Evolutionary conservation across 1,284 basidiomycete species (phyloP), one percentile per base, ranked within the genome.

Genomic region (Trametes polyzona): DNA sequence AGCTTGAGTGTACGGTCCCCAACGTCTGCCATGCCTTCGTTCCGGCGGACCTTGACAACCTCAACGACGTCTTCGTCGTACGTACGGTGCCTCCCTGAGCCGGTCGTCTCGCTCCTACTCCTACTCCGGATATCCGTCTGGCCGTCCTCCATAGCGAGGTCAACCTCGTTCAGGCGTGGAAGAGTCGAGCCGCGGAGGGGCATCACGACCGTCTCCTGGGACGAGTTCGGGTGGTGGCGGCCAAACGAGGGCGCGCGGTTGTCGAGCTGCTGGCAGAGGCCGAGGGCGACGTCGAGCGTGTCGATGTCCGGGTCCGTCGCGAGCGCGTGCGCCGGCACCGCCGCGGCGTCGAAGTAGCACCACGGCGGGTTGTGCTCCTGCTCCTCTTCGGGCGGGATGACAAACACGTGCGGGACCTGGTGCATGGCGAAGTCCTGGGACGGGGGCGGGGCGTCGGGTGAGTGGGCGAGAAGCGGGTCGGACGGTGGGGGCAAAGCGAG

Each of bases 361-460:
- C 81, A 88, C 8, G 86, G 78, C 8, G 83, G 83, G 11, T 73
- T 78, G 17, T 74, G 67, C 24, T 74, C 71, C 42, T 83, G 75
- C 65, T 90, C 87, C 69, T 90, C 88, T 66, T 86, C 88, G 26
- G 88, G 88, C 11, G 88, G 88, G 37, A 83, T 76, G 30, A 90
- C 82, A 63, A 86, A 84, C 53, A 90, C 84, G 62, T 83, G 79
- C 12, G 86, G 87, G 73, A 87, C 77, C 21, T 67, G 65, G 36
- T 68, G 67, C 33, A 74, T 67, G 59, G 63, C 59, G 52, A 58
- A 65, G 47, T 59, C 62, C 59, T 64, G 66, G 42, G 58, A 66
- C 42, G 65, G 66, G 44, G 67, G 67, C 27, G 65, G 55, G 39
- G 47, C 24, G 46, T 4, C 62, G 52, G 58, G 61, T 27, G 50